Evolutionary conservation across 2,329 filamentous ascomycete species (phyloP).

Genomic region (Cladosporium austrohemisphaericum): DNA sequence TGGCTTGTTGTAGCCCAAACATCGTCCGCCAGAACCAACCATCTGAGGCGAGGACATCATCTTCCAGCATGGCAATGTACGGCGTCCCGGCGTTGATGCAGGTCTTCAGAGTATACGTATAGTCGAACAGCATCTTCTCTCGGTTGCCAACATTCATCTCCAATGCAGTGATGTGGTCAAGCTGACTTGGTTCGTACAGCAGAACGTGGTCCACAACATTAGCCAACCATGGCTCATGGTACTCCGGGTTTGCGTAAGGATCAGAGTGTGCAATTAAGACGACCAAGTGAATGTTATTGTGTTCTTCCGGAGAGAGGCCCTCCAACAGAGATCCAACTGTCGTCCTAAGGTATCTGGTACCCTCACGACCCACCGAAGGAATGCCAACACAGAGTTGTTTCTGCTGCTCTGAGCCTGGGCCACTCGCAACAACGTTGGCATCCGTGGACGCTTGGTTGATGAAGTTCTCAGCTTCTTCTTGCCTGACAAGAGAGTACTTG

Average conservation of each 20-base stretch:
- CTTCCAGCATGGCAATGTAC: constrained; percentile 46
- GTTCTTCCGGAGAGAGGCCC: constrained; percentile 41
- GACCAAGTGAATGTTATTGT: constrained; percentile 40
- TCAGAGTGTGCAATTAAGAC: constrained; percentile 45
- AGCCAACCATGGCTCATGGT: constrained; percentile 40
- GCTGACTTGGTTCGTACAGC: constrained; percentile 38
- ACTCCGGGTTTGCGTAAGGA: constrained; percentile 40
- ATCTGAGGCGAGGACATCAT: constrained; percentile 46
- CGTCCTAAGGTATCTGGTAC: constrained; percentile 39
- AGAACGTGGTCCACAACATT: constrained; percentile 40
- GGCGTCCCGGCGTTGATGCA: constrained; percentile 38
- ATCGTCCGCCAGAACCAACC: constrained; percentile 46
- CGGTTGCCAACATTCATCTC: constrained; percentile 31
- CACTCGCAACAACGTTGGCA: neutral
- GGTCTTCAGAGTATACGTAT: constrained; percentile 40
- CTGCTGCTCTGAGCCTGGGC: neutral
- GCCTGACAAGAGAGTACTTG: neutral
- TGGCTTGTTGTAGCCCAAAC: constrained; percentile 33
- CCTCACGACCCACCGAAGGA: constrained; percentile 40
- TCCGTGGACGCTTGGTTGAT: neutral
- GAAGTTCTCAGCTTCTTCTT: neutral
- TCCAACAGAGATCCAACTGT: constrained; percentile 44
- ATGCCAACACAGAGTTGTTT: constrained; percentile 42
- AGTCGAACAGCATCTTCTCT: constrained; percentile 45
- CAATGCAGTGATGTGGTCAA: constrained; percentile 35